These are phyloP conservation scores for Yamadazyma sp. DNA, from an alignment of 1,139 yeast species.

Conservation along the genomic window DNA sequence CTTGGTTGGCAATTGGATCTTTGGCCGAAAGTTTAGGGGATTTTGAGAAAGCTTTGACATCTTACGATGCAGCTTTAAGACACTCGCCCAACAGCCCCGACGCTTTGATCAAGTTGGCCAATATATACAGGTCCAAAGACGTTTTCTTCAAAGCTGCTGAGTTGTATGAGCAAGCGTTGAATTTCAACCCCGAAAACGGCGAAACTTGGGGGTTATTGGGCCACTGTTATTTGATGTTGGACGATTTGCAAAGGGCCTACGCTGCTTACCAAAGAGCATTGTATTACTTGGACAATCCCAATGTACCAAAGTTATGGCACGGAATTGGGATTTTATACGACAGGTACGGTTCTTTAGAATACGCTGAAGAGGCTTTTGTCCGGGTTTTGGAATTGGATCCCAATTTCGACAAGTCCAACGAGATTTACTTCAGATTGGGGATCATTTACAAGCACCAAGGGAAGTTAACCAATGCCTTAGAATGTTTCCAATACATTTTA, in stretches of 20 bases:
- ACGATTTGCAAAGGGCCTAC: slow-evolving; percentile 92
- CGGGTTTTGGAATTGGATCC: slow-evolving; percentile 95
- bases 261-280: slow-evolving; percentile 96
- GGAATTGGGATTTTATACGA: slow-evolving; percentile 96
- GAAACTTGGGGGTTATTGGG: slow-evolving; percentile 98
- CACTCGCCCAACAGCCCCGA: slow-evolving; percentile 85
- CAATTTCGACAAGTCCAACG: slow-evolving; percentile 92
- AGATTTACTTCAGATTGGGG: slow-evolving; percentile 94
- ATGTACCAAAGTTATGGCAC: slow-evolving; percentile 97
- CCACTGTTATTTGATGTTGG: slow-evolving; percentile 95
- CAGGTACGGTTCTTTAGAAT: slow-evolving; percentile 91
- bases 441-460: slow-evolving; percentile 95
- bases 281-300: slow-evolving; percentile 86
- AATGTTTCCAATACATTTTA: slow-evolving; percentile 89
- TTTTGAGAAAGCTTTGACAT: slow-evolving; percentile 82
- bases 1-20: slow-evolving; percentile 91
- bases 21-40: slow-evolving; percentile 90
- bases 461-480: slow-evolving; percentile 81
- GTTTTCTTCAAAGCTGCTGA: slow-evolving; percentile 93
- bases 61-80: slow-evolving; percentile 87
- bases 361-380: slow-evolving; percentile 97
- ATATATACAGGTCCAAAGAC: slow-evolving; percentile 83
- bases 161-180: slow-evolving; percentile 81
- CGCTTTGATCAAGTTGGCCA: slow-evolving; percentile 82
- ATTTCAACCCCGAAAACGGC: slow-evolving; percentile 83